Evolutionary conservation across 176 grass and related monocot species (phyloP), one percentile per base, ranked within the genome.

Genomic region (Tillandsia fasciculata): DNA sequence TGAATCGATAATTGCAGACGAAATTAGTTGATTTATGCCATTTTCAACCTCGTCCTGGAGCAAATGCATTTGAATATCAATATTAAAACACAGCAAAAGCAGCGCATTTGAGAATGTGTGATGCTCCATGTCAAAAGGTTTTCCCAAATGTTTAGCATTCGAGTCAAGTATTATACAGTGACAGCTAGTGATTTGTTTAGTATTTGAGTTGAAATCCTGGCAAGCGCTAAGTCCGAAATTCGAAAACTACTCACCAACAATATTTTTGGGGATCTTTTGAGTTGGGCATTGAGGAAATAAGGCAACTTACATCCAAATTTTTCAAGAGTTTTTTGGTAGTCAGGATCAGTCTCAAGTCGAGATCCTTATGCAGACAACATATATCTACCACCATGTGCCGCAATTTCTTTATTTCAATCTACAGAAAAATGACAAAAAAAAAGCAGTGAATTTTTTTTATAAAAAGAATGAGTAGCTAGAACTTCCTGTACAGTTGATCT

Each of bases 281-380:
- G 4, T 42, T 42, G 7, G 4, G 33, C 33, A 42, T 42, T 42
- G 33, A 42, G 33, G 33, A 42, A 42, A 42, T 8, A 56, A 13
- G 12, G 15, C 6, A 69, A 83, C 83, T 88, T 70, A 96, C 91
- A 67, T 91, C 78, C 64, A 82, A 57, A 50, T 68, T 81, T 69
- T 86, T 86, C 42, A 82, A 64, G 51, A 73, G 28, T 61, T 77
- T 83, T 83, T 86, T 88, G 24, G 77, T 82, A 69, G 9, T 50
- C 9, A 91, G 71, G 82, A 91, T 91, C 50, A 96, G 74, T 82
- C 87, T 82, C 49, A 96, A 59, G 74, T 96, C 85, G 13, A 86
- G 64, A 77, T 82, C 74, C 78, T 88, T 88, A 69, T 49, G 76
- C 48, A 88, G 61, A 67, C 85, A 96, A 15, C 87, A 91, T 80